Evolutionary conservation across 306 rosid species (phyloP), one percentile per base, ranked within the genome.

Genomic region (Senna tora): DNA sequence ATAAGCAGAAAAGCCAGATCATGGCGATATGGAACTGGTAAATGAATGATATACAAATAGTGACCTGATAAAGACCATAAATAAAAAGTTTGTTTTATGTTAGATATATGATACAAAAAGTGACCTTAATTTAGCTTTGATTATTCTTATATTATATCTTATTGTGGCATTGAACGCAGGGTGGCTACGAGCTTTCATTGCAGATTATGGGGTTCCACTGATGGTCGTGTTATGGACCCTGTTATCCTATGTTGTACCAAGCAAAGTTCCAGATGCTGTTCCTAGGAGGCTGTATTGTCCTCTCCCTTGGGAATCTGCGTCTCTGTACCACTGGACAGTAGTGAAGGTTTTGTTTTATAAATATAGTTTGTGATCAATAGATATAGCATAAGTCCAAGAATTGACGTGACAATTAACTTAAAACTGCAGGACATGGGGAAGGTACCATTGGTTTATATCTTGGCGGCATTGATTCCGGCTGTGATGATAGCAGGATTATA

Each of bases 21-120:
- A 28, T 93, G 98, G 97, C 79, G 63, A 73, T 93, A 93, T 68
- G 92, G 92, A 77, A 89, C 96, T 77, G 89, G 96, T 90, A 76
- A 74, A 82, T 86, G 70, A 75, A 81, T 75, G 66, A 55, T 61
- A 15, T 30, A 63, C 33, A 66, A 70, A 62, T 21, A 51, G 25
- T 36, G 17, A 30, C 62, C 55, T 20, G 17, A 28, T 64, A 39
- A 39, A 62, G 25, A 74, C 50, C 58, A 19, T 65, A 58, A 12
- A 16, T 12, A 51, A 12, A 42, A 51, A 51, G 20, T 8, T 65
- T n/a, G 1, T 30, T 8, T 65, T n/a, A 1, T 30, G 53, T 57
- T 52, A 36, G 53, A 45, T 73, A n/a, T 79, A n/a, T n/a, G n/a
- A n/a, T n/a, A n/a, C n/a, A n/a, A n/a, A n/a, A n/a, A n/a, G n/a